Evolutionary conservation across 257 asterid genomes (phyloP).

Genomic region (Striga asiatica): DNA sequence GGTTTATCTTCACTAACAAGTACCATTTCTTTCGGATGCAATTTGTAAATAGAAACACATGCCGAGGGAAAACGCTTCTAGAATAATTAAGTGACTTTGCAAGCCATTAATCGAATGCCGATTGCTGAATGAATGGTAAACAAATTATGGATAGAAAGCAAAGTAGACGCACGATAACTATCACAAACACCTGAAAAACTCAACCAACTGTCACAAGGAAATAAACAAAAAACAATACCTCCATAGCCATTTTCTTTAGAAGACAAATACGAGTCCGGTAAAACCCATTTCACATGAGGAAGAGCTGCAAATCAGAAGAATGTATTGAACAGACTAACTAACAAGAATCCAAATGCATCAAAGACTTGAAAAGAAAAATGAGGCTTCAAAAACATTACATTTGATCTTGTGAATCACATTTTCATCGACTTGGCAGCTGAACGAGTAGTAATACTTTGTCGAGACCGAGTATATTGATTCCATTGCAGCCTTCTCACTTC

Average conservation of each 20-base stretch:
- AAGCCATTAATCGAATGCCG: too few species aligned
- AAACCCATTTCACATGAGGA: constrained; percentile 31
- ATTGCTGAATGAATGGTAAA: too few species aligned
- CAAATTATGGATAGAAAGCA: neutral
- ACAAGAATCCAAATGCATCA: constrained; percentile 1
- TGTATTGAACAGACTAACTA: neutral
- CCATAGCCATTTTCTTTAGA: constrained; percentile 28
- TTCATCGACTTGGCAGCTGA: constrained; percentile 25
- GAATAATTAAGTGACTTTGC: too few species aligned
- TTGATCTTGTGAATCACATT: constrained; percentile 19
- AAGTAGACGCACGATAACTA: neutral
- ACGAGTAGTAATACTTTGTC: constrained; percentile 39
- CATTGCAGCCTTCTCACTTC: constrained; percentile 35
- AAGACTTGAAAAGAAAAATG: neutral
- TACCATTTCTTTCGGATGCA: neutral
- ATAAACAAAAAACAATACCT: constrained; percentile 17
- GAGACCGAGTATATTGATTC: constrained; percentile 37
- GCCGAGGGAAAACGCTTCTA: too few species aligned
- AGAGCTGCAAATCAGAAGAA: constrained; percentile 17
- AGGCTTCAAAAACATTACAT: constrained; percentile 13
- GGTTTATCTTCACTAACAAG: neutral
- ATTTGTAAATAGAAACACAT: neutral
- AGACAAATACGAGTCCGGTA: constrained; percentile 35
- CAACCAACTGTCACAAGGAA: neutral
- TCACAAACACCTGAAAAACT: neutral